Evolutionary conservation across 2,329 filamentous ascomycete genomes (phyloP).

Genomic region (Penicillium sp.): DNA sequence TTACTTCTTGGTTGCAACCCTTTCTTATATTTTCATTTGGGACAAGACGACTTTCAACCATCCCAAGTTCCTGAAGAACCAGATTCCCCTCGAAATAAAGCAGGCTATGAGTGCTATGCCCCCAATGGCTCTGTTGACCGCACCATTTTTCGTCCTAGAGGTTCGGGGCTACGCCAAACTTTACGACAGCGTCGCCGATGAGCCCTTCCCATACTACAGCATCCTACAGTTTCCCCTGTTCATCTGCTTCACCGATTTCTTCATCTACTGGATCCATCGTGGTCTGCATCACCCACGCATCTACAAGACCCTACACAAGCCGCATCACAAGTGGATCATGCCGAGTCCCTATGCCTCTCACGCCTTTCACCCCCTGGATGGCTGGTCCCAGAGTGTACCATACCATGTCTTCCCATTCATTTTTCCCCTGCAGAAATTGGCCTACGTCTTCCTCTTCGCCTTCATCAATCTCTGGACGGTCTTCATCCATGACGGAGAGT

Average conservation of each 20-base stretch:
- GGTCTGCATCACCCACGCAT: slow-evolving; percentile 73
- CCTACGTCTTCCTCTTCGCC: slow-evolving; percentile 79
- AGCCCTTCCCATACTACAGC: slow-evolving; percentile 75
- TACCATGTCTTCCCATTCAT: slow-evolving; percentile 93
- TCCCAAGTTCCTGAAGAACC: slow-evolving; percentile 93
- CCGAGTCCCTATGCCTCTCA: slow-evolving; percentile 89
- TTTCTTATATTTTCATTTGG: slow-evolving; percentile 87
- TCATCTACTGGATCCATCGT: slow-evolving; percentile 90
- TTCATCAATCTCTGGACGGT: slow-evolving; percentile 98
- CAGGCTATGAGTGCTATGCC: slow-evolving; percentile 77
- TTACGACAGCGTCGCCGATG: slow-evolving; percentile 75
- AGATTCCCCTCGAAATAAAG: slow-evolving; percentile 78
- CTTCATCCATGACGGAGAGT: slow-evolving; percentile 93
- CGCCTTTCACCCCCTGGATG: slow-evolving; percentile 92
- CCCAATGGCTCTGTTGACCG: slow-evolving; percentile 76
- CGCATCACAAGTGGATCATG: slow-evolving; percentile 99
- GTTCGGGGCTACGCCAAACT: slow-evolving; percentile 81
- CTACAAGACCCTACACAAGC: slow-evolving; percentile 92
- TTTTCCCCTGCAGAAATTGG: slow-evolving; percentile 87
- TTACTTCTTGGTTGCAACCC: slow-evolving; percentile 78
- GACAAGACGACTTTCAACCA: slow-evolving; percentile 86
- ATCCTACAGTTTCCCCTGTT: slow-evolving; percentile 82
- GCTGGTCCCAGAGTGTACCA: slow-evolving; percentile 80
- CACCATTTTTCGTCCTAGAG: slow-evolving; percentile 76
- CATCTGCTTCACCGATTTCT: slow-evolving; percentile 81